Conservation (phyloP, 2,329 filamentous ascomycete species). For the Coniochaeta hoffmannii region DNA sequence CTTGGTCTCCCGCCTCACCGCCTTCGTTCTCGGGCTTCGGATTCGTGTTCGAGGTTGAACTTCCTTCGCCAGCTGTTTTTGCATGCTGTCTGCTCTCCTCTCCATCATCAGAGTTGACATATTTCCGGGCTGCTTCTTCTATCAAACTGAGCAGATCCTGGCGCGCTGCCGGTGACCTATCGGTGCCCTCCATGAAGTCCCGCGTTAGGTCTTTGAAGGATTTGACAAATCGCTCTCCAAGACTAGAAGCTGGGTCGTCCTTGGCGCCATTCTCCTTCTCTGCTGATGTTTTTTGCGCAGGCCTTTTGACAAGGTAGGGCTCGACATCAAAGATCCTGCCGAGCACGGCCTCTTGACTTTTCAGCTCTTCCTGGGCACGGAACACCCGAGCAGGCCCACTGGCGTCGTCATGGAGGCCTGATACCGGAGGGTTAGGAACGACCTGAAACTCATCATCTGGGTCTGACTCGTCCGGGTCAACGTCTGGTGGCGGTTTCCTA, state of each 20-base stretch:
- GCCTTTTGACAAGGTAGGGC: slow-evolving; percentile 27
- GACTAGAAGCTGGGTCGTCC: slow-evolving; percentile 12
- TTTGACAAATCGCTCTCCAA: slow-evolving; percentile 26
- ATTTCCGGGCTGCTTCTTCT: slow-evolving; percentile 42
- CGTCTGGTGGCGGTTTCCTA: slow-evolving; percentile 31
- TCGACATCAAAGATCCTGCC: slow-evolving; percentile 46
- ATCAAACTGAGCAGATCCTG: slow-evolving; percentile 43
- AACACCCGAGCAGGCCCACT: slow-evolving; percentile 36
- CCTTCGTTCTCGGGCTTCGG: background rate
- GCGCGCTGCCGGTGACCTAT: slow-evolving; percentile 23
- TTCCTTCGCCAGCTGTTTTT: slow-evolving; percentile 7
- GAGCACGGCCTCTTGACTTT: slow-evolving; percentile 45
- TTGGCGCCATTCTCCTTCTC: slow-evolving; percentile 15
- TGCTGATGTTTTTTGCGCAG: slow-evolving; percentile 18
- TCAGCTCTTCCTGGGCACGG: slow-evolving; percentile 45
- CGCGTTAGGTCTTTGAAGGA: slow-evolving; percentile 31
- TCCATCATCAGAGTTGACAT: slow-evolving; percentile 31
- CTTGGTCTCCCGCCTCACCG: background rate
- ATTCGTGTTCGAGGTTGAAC: background rate
- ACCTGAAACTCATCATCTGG: slow-evolving; percentile 48
- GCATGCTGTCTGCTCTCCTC: background rate
- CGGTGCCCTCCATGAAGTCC: slow-evolving; percentile 32
- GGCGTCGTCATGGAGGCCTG: slow-evolving; percentile 25
- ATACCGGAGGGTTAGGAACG: slow-evolving; percentile 22
- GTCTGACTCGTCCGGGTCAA: slow-evolving; percentile 35